These are phyloP conservation scores for Psilocybe sp. DNA, from an alignment of 768 basidiomycete species.

Conservation along the genomic window DNA sequence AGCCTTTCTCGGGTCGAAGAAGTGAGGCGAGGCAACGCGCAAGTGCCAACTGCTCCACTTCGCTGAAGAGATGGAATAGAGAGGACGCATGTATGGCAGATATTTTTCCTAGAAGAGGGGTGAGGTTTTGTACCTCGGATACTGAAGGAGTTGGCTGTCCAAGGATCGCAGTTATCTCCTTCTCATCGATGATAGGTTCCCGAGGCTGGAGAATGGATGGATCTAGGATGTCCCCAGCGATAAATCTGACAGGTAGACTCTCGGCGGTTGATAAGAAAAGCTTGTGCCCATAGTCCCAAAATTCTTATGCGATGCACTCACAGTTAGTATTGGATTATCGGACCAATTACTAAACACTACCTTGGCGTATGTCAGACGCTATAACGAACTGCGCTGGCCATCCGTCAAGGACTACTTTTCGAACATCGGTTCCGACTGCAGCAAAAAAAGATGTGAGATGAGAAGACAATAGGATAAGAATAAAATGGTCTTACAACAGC, in stretches of 20 bases:
- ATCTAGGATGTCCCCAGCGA: slow-evolving; percentile 55
- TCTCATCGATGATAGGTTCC: slow-evolving; percentile 9
- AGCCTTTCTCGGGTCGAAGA: slow-evolving; percentile 29
- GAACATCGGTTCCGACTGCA: slow-evolving; percentile 37
- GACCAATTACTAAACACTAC: slow-evolving; percentile 11
- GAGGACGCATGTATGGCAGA: slow-evolving; percentile 42
- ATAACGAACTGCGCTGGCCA: slow-evolving; percentile 34
- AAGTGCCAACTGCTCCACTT: slow-evolving; percentile 27
- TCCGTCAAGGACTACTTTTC: slow-evolving; percentile 37
- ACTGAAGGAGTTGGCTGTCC: slow-evolving; percentile 7
- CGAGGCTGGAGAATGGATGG: slow-evolving; percentile 35
- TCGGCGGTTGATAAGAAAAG: slow-evolving; percentile 52
- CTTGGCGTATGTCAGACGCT: slow-evolving; percentile 33
- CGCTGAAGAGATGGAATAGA: slow-evolving; percentile 36
- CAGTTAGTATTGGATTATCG: background rate
- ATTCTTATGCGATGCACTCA: slow-evolving; percentile 33
- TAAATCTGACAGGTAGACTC: slow-evolving; percentile 51
- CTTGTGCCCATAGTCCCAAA: slow-evolving; percentile 62
- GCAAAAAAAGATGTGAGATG: background rate
- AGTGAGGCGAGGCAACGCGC: slow-evolving; percentile 27
- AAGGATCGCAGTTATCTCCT: background rate
- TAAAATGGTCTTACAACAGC: slow-evolving; percentile 30
- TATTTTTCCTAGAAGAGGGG: slow-evolving; percentile 37
- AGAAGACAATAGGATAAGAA: too few species aligned
- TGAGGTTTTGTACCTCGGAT: slow-evolving; percentile 20